These are phyloP conservation scores for Oryza australiensis DNA, from an alignment of 176 grass and related monocot genomes.

Conservation along the genomic window DNA sequence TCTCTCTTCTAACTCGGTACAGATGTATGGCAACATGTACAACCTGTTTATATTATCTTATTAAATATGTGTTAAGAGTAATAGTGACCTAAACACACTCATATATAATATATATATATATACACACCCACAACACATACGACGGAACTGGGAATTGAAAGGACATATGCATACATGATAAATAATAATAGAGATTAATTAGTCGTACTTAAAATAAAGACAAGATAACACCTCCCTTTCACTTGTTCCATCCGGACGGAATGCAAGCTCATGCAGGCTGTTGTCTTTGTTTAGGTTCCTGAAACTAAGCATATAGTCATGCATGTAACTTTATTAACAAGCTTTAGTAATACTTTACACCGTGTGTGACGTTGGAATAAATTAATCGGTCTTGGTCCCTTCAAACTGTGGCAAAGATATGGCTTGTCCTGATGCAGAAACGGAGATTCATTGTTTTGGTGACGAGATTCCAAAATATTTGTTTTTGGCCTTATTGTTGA, in stretches of 20 bases:
- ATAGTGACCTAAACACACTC: too few species aligned
- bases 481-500: neutral
- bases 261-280: neutral
- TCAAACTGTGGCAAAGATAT: conserved; percentile 32
- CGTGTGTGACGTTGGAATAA: conserved; percentile 23
- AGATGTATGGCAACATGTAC: too few species aligned
- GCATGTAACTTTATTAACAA: conserved; percentile 24
- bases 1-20: too few species aligned
- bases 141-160: too few species aligned
- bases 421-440: conserved; percentile 14
- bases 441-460: neutral
- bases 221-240: neutral
- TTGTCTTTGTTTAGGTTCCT: conserved; percentile 30
- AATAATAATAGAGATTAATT: neutral
- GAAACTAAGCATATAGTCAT: conserved; percentile 27
- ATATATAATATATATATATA: too few species aligned
- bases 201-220: neutral
- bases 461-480: neutral
- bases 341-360: conserved; percentile 11
- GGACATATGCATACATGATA: too few species aligned
- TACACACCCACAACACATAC: too few species aligned
- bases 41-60: too few species aligned
- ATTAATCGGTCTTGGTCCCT: conserved; percentile 25
- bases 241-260: neutral
- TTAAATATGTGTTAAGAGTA: too few species aligned